Conservation (phyloP, 2,329 filamentous ascomycete genomes). For the Curvularia verruculosa region DNA sequence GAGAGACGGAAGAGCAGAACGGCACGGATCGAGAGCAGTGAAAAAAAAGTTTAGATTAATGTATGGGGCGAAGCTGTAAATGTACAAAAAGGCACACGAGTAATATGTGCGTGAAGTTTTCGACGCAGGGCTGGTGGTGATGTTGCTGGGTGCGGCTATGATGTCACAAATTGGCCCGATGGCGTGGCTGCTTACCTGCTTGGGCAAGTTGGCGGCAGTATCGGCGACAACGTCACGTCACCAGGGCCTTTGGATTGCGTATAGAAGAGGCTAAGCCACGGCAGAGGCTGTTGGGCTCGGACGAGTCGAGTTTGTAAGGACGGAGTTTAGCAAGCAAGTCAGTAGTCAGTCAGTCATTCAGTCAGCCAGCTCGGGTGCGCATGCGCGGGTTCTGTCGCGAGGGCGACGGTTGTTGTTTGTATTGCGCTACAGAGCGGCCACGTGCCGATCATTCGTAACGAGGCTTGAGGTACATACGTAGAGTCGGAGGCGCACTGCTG, state of each 20-base stretch:
- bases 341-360: too few relatives aligned
- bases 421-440: not conserved
- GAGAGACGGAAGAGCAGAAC: not conserved
- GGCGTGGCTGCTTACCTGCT: slow-evolving; percentile 11
- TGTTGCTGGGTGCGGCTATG: slow-evolving; percentile 17
- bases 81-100: slow-evolving; percentile 1
- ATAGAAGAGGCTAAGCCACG: slow-evolving; percentile 2
- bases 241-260: slow-evolving; percentile 3
- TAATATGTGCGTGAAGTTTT: slow-evolving; percentile 13
- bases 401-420: slow-evolving; percentile 1
- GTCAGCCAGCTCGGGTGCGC: not conserved
- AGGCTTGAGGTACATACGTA: not conserved
- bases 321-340: slow-evolving; percentile 3
- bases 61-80: slow-evolving; percentile 8
- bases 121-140: slow-evolving; percentile 7
- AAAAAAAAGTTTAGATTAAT: slow-evolving; percentile 7
- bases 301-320: not conserved
- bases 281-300: not conserved
- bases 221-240: slow-evolving; percentile 16
- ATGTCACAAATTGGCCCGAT: slow-evolving; percentile 17
- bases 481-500: not conserved
- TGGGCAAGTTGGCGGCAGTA: slow-evolving; percentile 16
- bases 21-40: slow-evolving; percentile 4
- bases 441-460: not conserved
- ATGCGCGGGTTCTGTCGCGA: slow-evolving; percentile 10